phyloP scores from a whole-genome alignment of 2,329 filamentous ascomycete genomes.

The Xylaria sp. region DNA sequence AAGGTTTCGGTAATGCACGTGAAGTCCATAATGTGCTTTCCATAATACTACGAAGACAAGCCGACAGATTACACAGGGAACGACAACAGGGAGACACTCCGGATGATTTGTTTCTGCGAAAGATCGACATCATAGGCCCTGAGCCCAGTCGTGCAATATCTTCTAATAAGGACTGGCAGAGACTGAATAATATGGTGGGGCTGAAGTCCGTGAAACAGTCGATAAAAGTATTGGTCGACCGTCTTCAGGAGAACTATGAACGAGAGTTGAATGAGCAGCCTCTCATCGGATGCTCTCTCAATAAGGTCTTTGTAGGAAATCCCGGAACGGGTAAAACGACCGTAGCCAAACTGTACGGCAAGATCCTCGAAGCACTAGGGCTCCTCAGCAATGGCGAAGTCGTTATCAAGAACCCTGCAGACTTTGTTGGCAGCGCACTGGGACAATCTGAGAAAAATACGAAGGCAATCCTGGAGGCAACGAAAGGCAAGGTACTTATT shows the following conservation, averaged over 20 bases:
- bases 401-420: conserved; percentile 75
- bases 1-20: conserved; percentile 78
- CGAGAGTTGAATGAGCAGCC: conserved; percentile 46
- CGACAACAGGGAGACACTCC: conserved; percentile 50
- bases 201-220: conserved; percentile 48
- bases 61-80: conserved; percentile 58
- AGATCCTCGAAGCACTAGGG: conserved; percentile 44
- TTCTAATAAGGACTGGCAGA: conserved; percentile 54
- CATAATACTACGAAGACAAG: conserved; percentile 67
- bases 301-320: conserved; percentile 47
- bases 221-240: conserved; percentile 54
- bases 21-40: conserved; percentile 71
- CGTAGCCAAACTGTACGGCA: conserved; percentile 47
- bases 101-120: conserved; percentile 65
- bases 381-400: conserved; percentile 57
- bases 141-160: conserved; percentile 38
- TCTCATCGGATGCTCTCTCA: conserved; percentile 42
- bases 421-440: conserved; percentile 73
- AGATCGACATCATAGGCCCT: conserved; percentile 35
- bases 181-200: conserved; percentile 40
- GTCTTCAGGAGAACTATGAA: conserved; percentile 44
- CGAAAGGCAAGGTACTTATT: conserved; percentile 77
- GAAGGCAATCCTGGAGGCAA: conserved; percentile 74
- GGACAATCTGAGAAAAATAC: conserved; percentile 77
- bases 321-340: conserved; percentile 50